A percentile compares a stretch with the other conserved stretches of the same genome.
Conservation (phyloP, 2,329 filamentous ascomycete genomes). For the Aureobasidium zeae region DNA sequence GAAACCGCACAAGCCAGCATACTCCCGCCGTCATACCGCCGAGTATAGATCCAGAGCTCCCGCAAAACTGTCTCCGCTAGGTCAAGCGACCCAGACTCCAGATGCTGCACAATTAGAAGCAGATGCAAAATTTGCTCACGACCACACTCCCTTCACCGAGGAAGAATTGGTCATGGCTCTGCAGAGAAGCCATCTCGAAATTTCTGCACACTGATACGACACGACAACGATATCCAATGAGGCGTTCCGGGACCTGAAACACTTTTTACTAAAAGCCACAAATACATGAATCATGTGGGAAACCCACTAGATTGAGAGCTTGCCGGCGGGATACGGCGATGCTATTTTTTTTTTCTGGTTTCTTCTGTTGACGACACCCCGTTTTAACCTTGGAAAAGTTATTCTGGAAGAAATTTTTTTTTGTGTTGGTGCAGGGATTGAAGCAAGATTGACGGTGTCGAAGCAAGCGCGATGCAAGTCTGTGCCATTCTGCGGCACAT, state of each 20-base stretch:
- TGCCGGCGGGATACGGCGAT: neutral
- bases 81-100: neutral
- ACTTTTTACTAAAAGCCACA: neutral
- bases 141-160: conserved; percentile 34
- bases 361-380: neutral
- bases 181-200: conserved; percentile 32
- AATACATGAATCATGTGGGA: neutral
- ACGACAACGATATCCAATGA: conserved; percentile 8
- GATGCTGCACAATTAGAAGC: neutral
- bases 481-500: no score
- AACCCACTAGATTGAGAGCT: conserved; percentile 4
- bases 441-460: no score
- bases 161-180: conserved; percentile 38
- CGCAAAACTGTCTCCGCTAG: neutral
- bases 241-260: neutral
- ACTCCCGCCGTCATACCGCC: conserved; percentile 25
- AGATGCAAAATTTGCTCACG: conserved; percentile 21
- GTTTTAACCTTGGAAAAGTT: no score
- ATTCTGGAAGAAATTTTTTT: no score
- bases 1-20: conserved; percentile 2
- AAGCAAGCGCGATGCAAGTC: no score
- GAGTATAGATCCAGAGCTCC: conserved; percentile 16
- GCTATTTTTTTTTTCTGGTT: neutral
- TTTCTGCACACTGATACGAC: conserved; percentile 18
- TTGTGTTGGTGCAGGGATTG: no score